phyloP scores from a whole-genome alignment of 805 yeast species.

The Myxozyma udenii region DNA sequence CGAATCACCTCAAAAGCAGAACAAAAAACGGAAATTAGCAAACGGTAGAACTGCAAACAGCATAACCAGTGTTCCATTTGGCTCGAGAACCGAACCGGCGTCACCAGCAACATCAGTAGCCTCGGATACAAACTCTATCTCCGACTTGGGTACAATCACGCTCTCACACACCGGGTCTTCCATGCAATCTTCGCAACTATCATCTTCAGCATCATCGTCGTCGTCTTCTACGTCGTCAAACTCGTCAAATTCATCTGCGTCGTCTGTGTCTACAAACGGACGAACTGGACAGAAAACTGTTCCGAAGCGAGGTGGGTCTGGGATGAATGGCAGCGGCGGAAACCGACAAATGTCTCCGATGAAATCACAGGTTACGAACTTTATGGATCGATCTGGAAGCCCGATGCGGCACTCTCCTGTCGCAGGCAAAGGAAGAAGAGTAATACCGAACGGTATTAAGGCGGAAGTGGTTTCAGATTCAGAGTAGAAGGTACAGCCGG shows the following conservation, averaged over 20 bases:
- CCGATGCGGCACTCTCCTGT: slow-evolving; percentile 10
- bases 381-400: slow-evolving; percentile 20
- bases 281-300: too few relatives aligned
- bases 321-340: too few relatives aligned
- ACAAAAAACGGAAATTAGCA: slow-evolving; percentile 15
- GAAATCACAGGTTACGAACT: slow-evolving; percentile 23
- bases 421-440: too few relatives aligned
- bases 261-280: too few relatives aligned
- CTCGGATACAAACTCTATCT: slow-evolving; percentile 1
- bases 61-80: too few relatives aligned
- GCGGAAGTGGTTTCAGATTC: too few relatives aligned
- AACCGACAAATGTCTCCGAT: slow-evolving; percentile 4
- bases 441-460: too few relatives aligned
- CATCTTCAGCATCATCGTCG: background rate
- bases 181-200: background rate
- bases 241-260: too few relatives aligned
- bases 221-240: background rate
- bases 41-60: slow-evolving; percentile 9
- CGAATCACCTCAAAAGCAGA: slow-evolving; percentile 16
- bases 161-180: background rate
- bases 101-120: background rate
- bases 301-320: too few relatives aligned
- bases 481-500: too few relatives aligned
- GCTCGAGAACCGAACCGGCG: slow-evolving; percentile 6
- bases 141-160: slow-evolving; percentile 2